phyloP scores from a whole-genome alignment of 495 filamentous ascomycete genomes.

The Daldinia grandis region DNA sequence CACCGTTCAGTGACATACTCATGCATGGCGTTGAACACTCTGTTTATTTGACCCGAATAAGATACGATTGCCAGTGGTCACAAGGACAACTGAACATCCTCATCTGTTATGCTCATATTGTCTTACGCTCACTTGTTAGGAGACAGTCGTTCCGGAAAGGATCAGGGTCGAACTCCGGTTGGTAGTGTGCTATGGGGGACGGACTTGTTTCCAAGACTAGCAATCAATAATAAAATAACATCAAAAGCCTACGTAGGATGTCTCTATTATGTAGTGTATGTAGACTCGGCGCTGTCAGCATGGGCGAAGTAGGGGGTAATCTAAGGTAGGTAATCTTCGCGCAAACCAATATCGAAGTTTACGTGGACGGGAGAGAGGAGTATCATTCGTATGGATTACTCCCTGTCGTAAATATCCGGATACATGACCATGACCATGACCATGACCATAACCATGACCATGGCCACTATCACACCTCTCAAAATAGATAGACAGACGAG shows the following conservation, averaged over 20 bases:
- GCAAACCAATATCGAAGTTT: constrained; percentile 29
- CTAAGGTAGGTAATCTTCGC: constrained; percentile 20
- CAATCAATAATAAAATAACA: constrained; percentile 5
- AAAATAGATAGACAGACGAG: constrained; percentile 23
- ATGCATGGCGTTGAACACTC: constrained; percentile 18
- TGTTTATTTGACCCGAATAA: constrained; percentile 24
- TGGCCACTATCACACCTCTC: constrained; percentile 14
- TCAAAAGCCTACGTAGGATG: background rate
- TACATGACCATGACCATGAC: constrained; percentile 5
- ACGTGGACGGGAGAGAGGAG: constrained; percentile 16
- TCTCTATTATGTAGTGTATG: constrained; percentile 2
- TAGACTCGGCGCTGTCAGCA: constrained; percentile 21
- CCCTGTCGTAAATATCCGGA: constrained; percentile 24
- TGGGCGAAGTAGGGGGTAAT: constrained; percentile 27
- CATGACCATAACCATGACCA: too few species aligned
- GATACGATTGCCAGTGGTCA: constrained; percentile 17
- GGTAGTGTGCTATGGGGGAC: constrained; percentile 20
- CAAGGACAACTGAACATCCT: constrained; percentile 3
- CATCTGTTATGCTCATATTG: constrained; percentile 17
- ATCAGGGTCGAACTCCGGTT: constrained; percentile 30
- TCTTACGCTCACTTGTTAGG: constrained; percentile 7
- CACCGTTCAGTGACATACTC: constrained; percentile 8
- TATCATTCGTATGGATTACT: constrained; percentile 13
- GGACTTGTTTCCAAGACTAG: constrained; percentile 35
- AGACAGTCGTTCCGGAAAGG: constrained; percentile 21